Evolutionary conservation across 2,329 filamentous ascomycete species (phyloP).

Genomic region (Aureobasidium lini): DNA sequence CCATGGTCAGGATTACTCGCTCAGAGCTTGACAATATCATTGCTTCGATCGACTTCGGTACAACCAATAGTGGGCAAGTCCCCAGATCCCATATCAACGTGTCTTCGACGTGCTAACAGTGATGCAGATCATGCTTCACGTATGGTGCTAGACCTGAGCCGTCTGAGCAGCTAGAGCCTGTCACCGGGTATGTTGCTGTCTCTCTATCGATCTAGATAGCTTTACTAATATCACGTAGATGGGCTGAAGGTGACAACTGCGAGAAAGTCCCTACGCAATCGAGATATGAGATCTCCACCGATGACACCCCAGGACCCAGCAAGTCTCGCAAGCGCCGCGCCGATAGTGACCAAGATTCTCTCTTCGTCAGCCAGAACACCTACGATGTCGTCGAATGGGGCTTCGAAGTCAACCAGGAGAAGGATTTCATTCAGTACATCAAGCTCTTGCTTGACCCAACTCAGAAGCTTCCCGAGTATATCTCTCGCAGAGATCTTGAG

Average conservation of each 20-base stretch:
- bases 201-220: too few relatives aligned
- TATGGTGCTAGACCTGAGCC: constrained; percentile 53
- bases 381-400: constrained; percentile 57
- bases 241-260: constrained; percentile 56
- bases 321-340: constrained; percentile 37
- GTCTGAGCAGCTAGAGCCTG: constrained; percentile 33
- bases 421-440: constrained; percentile 59
- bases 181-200: constrained; percentile 34
- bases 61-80: constrained; percentile 52
- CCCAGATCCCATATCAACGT: neutral
- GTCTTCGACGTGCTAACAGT: neutral
- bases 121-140: constrained; percentile 53
- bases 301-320: constrained; percentile 46
- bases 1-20: neutral
- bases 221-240: too few relatives aligned
- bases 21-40: neutral
- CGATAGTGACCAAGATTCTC: neutral
- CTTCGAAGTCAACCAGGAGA: constrained; percentile 41
- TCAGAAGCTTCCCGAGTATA: constrained; percentile 74
- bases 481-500: constrained; percentile 63
- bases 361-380: neutral
- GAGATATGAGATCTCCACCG: constrained; percentile 70
- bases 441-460: constrained; percentile 77
- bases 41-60: constrained; percentile 50
- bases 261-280: constrained; percentile 68